Conservation (phyloP, 495 filamentous ascomycete genomes). For the Penicillium mononematosum region DNA sequence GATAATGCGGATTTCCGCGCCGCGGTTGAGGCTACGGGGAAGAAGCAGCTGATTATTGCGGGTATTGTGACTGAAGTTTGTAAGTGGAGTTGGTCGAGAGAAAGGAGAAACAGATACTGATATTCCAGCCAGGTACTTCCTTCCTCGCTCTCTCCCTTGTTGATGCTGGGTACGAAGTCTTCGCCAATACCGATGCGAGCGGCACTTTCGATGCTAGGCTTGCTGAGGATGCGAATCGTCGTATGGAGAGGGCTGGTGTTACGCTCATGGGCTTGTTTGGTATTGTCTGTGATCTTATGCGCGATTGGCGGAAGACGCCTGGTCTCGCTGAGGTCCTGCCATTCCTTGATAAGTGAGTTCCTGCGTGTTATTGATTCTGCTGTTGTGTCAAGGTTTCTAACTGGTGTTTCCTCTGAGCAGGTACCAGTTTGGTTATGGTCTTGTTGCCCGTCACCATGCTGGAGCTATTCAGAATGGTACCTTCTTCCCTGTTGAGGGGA, state of each 20-base stretch:
- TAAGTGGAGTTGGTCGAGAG: constrained; percentile 28
- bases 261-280: constrained; percentile 62
- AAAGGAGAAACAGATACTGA: neutral
- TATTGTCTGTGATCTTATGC: constrained; percentile 73
- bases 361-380: neutral
- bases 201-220: constrained; percentile 59
- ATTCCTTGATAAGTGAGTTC: constrained; percentile 59
- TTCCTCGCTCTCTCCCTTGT: constrained; percentile 72
- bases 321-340: constrained; percentile 62
- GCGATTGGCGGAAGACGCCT: constrained; percentile 72
- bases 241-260: constrained; percentile 68
- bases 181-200: constrained; percentile 70
- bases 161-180: constrained; percentile 73
- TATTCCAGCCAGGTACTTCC: constrained; percentile 48
- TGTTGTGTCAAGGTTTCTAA: neutral
- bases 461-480: constrained; percentile 50
- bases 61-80: constrained; percentile 79
- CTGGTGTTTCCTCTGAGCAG: constrained; percentile 5
- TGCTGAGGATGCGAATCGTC: constrained; percentile 61
- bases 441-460: constrained; percentile 49
- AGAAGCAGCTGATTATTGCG: constrained; percentile 68
- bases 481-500: constrained; percentile 33
- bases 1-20: constrained; percentile 69
- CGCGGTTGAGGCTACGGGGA: constrained; percentile 63
- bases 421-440: constrained; percentile 48